Conservation (phyloP, 805 yeast species). For the Candida sanyiensis region DNA sequence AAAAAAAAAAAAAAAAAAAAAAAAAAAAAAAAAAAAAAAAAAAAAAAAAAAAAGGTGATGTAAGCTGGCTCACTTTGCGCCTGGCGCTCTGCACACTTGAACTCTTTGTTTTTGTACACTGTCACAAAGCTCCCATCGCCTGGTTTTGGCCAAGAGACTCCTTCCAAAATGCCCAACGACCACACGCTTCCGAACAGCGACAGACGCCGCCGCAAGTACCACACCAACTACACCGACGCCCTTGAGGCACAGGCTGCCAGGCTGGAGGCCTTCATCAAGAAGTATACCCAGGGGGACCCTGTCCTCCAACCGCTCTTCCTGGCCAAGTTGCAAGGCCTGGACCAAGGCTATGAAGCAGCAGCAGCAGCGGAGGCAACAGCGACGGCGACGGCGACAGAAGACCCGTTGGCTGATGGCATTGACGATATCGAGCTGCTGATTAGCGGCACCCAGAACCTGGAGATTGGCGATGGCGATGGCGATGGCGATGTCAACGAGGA, state of each 20-base stretch:
- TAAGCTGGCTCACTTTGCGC: too few species aligned
- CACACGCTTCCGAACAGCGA: constrained; percentile 14
- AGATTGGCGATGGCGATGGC: not conserved
- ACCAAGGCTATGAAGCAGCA: constrained; percentile 1
- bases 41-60: too few species aligned
- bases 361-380: constrained; percentile 1
- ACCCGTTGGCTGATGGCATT: not conserved
- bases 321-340: constrained; percentile 7
- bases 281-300: constrained; percentile 22
- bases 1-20: too few species aligned
- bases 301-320: constrained; percentile 8
- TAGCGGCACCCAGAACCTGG: constrained; percentile 1
- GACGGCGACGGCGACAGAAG: not conserved
- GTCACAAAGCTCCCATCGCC: too few species aligned
- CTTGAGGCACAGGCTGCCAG: constrained; percentile 23
- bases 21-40: too few species aligned
- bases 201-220: constrained; percentile 30
- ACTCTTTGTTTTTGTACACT: too few species aligned
- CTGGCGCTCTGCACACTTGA: too few species aligned
- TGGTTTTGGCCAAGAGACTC: too few species aligned
- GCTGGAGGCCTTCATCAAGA: constrained; percentile 21
- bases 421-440: constrained; percentile 2
- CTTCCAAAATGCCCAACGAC: too few species aligned
- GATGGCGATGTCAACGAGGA: not conserved
- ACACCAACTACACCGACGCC: constrained; percentile 28